Evolutionary conservation across 805 yeast species (phyloP).

Genomic region (Ogataea angusta): DNA sequence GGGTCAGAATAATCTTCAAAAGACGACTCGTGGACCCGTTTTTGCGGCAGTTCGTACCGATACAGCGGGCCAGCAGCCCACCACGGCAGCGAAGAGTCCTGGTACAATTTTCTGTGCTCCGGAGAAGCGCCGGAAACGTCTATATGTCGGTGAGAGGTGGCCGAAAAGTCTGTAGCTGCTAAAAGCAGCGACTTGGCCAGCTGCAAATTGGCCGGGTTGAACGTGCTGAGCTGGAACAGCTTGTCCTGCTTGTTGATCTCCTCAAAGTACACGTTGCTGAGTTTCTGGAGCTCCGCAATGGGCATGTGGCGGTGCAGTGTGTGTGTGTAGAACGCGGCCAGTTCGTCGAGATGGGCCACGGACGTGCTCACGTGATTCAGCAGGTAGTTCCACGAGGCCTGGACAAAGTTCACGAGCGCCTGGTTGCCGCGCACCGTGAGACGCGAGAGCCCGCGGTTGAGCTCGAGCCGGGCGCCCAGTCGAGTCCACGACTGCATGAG

Average conservation of each 20-base stretch:
- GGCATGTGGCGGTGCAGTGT: slow-evolving; percentile 22
- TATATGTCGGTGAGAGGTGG: slow-evolving; percentile 12
- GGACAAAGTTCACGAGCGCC: slow-evolving; percentile 30
- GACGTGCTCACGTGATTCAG: slow-evolving; percentile 26
- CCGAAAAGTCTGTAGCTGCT: slow-evolving; percentile 28
- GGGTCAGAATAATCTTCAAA: slow-evolving; percentile 10
- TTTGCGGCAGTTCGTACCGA: slow-evolving; percentile 17
- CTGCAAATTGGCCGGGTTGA: slow-evolving; percentile 22
- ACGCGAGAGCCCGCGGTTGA: slow-evolving; percentile 25
- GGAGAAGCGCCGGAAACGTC: slow-evolving; percentile 11
- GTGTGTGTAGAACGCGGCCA: slow-evolving; percentile 18
- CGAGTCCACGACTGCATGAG: slow-evolving; percentile 34
- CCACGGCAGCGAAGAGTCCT: slow-evolving; percentile 32
- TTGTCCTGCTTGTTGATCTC: slow-evolving; percentile 23
- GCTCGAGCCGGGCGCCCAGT: slow-evolving; percentile 33
- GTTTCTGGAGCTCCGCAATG: slow-evolving; percentile 24
- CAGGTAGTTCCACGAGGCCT: slow-evolving; percentile 33
- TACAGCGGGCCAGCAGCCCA: slow-evolving; percentile 23
- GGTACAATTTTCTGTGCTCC: slow-evolving; percentile 11
- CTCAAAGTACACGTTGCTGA: slow-evolving; percentile 34
- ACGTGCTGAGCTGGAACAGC: slow-evolving; percentile 29
- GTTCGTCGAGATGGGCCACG: slow-evolving; percentile 20
- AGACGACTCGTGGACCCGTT: slow-evolving; percentile 12
- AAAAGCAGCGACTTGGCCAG: slow-evolving; percentile 28
- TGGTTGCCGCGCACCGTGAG: slow-evolving; percentile 30